phyloP scores from a whole-genome alignment of 2,329 filamentous ascomycete genomes.

The Torrubiella hemipterigena region DNA sequence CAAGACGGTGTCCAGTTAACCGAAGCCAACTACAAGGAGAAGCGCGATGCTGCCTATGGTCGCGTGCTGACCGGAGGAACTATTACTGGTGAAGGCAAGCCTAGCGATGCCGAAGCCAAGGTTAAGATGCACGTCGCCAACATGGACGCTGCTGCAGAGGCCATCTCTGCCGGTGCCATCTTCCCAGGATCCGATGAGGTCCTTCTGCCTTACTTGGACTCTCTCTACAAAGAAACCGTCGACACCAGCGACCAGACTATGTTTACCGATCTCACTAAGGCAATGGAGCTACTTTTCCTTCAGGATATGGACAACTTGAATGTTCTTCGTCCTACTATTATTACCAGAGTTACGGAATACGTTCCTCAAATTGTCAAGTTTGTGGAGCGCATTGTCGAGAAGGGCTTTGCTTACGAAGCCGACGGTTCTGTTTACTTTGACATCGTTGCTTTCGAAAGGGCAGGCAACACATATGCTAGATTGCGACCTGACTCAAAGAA shows the following conservation, averaged over 20 bases:
- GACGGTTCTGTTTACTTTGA: conserved; percentile 94
- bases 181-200: conserved; percentile 52
- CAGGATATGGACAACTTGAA: conserved; percentile 82
- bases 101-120: conserved; percentile 73
- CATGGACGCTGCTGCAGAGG: conserved; percentile 37
- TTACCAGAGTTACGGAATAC: conserved; percentile 89
- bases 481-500: conserved; percentile 77
- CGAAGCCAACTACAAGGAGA: conserved; percentile 34
- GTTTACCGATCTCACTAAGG: conserved; percentile 75
- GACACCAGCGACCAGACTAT: conserved; percentile 56
- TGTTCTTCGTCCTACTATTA: conserved; percentile 65
- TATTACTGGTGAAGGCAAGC: conserved; percentile 42
- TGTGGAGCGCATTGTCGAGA: conserved; percentile 69
- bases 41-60: conserved; percentile 41
- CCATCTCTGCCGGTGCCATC: conserved; percentile 34
- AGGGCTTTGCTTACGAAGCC: conserved; percentile 71
- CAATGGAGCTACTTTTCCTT: conserved; percentile 79
- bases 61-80: conserved; percentile 42
- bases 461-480: conserved; percentile 74
- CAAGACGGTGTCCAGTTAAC: conserved; percentile 30
- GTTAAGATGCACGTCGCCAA: conserved; percentile 77
- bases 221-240: conserved; percentile 48
- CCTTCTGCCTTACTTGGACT: conserved; percentile 73
- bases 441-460: conserved; percentile 72
- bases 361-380: conserved; percentile 78